A percentile compares a stretch with the other conserved stretches of the same genome.
These are phyloP conservation scores for Zygoascus biomembranicola DNA, from an alignment of 805 yeast species.

Conservation along the genomic window DNA sequence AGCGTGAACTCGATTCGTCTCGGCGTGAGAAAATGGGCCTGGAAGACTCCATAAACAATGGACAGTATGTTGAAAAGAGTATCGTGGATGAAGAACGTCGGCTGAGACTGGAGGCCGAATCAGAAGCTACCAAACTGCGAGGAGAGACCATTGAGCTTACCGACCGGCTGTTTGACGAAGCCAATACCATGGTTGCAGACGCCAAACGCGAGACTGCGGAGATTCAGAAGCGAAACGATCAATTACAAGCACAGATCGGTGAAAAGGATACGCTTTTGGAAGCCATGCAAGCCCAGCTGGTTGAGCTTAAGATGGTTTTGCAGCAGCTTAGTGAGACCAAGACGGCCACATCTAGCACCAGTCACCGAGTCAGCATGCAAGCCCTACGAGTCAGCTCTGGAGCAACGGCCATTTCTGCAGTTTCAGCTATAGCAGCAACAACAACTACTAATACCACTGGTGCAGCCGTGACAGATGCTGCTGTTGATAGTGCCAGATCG, in stretches of 20 bases:
- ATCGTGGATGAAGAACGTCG: constrained; percentile 7
- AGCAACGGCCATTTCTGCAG: not conserved
- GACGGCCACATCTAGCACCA: constrained; percentile 2
- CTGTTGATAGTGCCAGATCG: not conserved
- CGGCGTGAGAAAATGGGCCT: constrained; percentile 14
- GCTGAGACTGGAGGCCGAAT: constrained; percentile 41
- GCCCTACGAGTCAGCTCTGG: not conserved
- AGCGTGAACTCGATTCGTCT: constrained; percentile 16
- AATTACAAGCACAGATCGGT: constrained; percentile 64
- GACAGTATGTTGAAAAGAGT: constrained; percentile 21
- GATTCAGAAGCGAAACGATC: constrained; percentile 48
- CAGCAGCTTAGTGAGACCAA: constrained; percentile 44
- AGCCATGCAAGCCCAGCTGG: constrained; percentile 57
- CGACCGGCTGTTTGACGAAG: constrained; percentile 72
- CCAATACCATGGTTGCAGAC: constrained; percentile 73
- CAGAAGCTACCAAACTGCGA: constrained; percentile 49
- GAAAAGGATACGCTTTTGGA: constrained; percentile 66
- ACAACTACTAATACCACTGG: not conserved
- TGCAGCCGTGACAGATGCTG: not conserved
- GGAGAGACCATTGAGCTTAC: constrained; percentile 75
- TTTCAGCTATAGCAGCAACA: not conserved
- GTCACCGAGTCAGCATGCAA: not conserved
- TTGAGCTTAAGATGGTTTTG: constrained; percentile 52
- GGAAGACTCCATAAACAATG: constrained; percentile 10
- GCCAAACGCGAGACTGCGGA: constrained; percentile 57